phyloP scores from a whole-genome alignment of 2,329 filamentous ascomycete genomes.

The Penicillium concentricum region DNA sequence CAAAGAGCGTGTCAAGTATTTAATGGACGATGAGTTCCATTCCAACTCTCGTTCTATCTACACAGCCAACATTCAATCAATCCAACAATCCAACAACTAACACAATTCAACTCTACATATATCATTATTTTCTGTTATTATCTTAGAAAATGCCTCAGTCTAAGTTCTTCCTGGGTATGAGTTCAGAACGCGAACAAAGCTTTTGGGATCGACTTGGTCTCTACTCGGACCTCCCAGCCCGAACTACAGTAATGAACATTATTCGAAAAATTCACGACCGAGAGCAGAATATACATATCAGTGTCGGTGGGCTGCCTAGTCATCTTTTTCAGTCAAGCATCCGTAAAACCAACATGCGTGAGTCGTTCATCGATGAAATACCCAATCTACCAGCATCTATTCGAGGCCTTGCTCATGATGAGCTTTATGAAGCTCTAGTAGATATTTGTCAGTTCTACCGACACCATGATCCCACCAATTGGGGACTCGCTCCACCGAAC shows the following conservation, averaged over 20 bases:
- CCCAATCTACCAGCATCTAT: neutral
- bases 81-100: neutral
- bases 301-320: accelerated
- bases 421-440: neutral
- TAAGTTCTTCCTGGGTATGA: neutral
- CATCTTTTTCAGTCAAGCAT: neutral
- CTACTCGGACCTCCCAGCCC: neutral
- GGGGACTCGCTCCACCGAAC: neutral
- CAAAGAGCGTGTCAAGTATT: neutral
- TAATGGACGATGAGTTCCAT: neutral
- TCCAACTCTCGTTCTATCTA: neutral
- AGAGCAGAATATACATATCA: accelerated
- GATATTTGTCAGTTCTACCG: neutral
- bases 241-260: neutral
- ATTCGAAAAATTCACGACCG: neutral
- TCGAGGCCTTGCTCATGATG: neutral
- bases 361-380: neutral
- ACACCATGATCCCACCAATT: neutral
- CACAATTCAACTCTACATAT: neutral
- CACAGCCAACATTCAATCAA: neutral
- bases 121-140: neutral
- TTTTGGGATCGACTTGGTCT: neutral
- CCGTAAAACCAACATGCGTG: neutral
- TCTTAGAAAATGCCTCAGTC: neutral
- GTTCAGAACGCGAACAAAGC: neutral